Conservation (phyloP, 2,329 filamentous ascomycete genomes). For the Alternaria hordeiaustralica region DNA sequence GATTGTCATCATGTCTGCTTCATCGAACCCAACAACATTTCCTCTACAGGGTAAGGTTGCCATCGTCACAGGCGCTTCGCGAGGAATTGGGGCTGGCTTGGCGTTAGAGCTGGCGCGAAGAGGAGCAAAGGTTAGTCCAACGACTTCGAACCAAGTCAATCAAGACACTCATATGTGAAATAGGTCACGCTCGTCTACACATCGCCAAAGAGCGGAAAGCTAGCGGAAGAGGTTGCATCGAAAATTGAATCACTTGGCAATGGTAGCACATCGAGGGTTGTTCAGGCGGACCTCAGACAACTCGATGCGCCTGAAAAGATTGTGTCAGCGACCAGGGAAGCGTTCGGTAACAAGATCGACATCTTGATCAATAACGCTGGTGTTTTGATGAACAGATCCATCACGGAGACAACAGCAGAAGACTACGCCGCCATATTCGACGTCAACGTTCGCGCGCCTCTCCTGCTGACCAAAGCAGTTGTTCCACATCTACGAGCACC, state of each 20-base stretch:
- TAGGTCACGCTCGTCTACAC: constrained; percentile 55
- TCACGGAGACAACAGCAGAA: constrained; percentile 49
- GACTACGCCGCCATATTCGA: constrained; percentile 64
- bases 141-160: neutral
- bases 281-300: constrained; percentile 51
- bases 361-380: constrained; percentile 55
- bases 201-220: constrained; percentile 47
- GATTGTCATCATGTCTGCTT: constrained; percentile 19
- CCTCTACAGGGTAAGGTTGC: constrained; percentile 48
- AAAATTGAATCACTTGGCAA: constrained; percentile 46
- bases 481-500: constrained; percentile 58
- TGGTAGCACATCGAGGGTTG: constrained; percentile 44
- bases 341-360: constrained; percentile 51
- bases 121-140: constrained; percentile 50
- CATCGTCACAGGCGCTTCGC: constrained; percentile 59
- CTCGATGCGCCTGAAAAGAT: constrained; percentile 46
- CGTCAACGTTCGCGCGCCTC: constrained; percentile 62
- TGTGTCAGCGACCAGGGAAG: constrained; percentile 43
- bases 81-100: constrained; percentile 58
- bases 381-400: constrained; percentile 32
- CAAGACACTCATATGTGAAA: constrained; percentile 5
- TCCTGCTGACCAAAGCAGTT: constrained; percentile 62
- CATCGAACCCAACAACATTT: constrained; percentile 7
- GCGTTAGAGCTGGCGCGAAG: constrained; percentile 57
- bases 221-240: constrained; percentile 42